A percentile compares a stretch with the other conserved stretches of the same genome.
Evolutionary conservation across 2,329 filamentous ascomycete species (phyloP).

Genomic region (Falciphora oryzae): DNA sequence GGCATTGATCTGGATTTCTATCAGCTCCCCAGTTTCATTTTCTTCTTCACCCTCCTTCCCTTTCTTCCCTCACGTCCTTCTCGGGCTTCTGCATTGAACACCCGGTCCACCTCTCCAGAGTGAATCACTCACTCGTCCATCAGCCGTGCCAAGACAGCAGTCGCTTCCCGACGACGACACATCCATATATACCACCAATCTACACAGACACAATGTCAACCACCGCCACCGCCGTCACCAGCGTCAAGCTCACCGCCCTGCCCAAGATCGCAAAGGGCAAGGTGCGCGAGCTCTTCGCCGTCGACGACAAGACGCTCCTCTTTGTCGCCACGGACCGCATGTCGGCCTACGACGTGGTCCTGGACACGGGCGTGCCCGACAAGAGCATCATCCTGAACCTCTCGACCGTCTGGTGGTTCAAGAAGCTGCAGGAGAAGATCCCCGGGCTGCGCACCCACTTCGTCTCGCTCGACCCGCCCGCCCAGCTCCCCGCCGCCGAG

Average conservation of each 20-base stretch:
- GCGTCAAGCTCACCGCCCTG: conserved; percentile 24
- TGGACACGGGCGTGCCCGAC: conserved; percentile 59
- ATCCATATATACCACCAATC: background rate
- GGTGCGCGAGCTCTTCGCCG: conserved; percentile 24
- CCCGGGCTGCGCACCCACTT: conserved; percentile 48
- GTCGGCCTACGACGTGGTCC: conserved; percentile 90
- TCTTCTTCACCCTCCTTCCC: no score
- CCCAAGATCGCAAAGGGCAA: conserved; percentile 26
- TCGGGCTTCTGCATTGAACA: no score
- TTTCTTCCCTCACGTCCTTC: no score
- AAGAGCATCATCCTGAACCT: conserved; percentile 48
- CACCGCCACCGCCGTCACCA: conserved; percentile 19
- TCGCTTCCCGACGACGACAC: no score
- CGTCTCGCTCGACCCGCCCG: conserved; percentile 37
- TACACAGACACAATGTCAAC: background rate
- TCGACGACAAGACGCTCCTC: conserved; percentile 23
- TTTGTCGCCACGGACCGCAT: conserved; percentile 66
- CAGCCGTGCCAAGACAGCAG: no score
- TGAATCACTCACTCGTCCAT: no score
- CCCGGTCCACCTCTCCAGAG: no score
- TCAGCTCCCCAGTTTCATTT: no score
- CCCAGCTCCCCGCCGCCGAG: conserved; percentile 22
- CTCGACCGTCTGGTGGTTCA: conserved; percentile 48
- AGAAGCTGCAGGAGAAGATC: conserved; percentile 35
- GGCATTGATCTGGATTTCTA: no score